Base-by-base conservation (phyloP, 106 monocot species). In the Apostasia ramifera region DNA sequence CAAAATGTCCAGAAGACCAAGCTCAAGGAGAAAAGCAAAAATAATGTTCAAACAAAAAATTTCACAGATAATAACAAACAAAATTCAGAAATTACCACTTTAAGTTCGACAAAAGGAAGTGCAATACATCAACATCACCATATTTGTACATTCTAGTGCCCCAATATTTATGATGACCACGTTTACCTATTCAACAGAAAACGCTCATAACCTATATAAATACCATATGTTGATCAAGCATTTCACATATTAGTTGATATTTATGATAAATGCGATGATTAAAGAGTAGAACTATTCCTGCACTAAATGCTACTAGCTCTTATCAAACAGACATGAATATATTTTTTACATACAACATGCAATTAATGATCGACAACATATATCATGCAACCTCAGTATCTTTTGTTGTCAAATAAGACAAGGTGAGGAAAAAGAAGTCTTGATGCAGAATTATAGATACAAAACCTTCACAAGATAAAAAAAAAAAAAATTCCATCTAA, bases 111-210 rank as follows among this genome's bases (percentile, higher is more conserved):
- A 97, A 82, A 69, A 97, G 89, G 57, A 84, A 97, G 67, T 97
- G 97, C 52, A 97, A 57, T 8, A 97, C 97, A 87, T 97, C 97
- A 41, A 74, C 74, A 78, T 97, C 89, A 47, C 85, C 86, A 70
- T 97, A 90, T 76, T 87, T 97, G 71, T 83, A 97, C 81, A 97
- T 92, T 76, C 92, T 81, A 4, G 97, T 97, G 40, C 97, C 92
- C 97, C 97, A 97, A 64, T 92, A 84, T 74, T 92, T 92, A 71
- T 97, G 97, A 81, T 90, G 87, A 53, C 97, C 92, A 69, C 92
- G 84, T 79, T 97, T 97, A 58, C 92, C 95, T 95, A 70, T 53
- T 67, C 56, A 89, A 69, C 47, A 9, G 74, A 63, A 76, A 57
- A 55, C 13, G 51, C 61, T 66, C 44, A 46, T 47, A 37, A 74